phyloP scores from a whole-genome alignment of 257 asterid species.

The Misopates orontium region DNA sequence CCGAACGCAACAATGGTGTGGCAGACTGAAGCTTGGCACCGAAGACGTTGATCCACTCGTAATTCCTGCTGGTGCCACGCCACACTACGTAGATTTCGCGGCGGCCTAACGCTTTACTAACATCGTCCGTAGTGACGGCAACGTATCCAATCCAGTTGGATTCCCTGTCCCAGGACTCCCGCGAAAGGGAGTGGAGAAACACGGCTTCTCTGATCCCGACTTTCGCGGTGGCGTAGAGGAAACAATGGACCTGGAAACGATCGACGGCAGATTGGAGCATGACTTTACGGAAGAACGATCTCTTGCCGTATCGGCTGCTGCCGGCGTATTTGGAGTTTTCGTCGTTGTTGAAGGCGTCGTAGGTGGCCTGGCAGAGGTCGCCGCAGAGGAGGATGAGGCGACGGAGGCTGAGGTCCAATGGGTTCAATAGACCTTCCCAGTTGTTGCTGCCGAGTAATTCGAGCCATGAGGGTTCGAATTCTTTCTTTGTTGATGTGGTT shows the following conservation, averaged over 20 bases:
- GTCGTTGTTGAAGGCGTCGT: constrained; percentile 92
- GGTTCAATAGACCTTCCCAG: constrained; percentile 72
- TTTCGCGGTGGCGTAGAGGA: constrained; percentile 78
- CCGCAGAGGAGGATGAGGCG: constrained; percentile 77
- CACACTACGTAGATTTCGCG: constrained; percentile 73
- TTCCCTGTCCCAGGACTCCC: constrained; percentile 82
- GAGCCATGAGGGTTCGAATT: constrained; percentile 34
- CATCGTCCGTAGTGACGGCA: constrained; percentile 58
- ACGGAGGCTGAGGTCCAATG: constrained; percentile 65
- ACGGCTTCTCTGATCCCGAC: constrained; percentile 46
- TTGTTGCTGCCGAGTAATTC: constrained; percentile 65
- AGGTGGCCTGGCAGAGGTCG: constrained; percentile 84
- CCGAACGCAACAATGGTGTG: constrained; percentile 32
- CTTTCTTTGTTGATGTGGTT: too few species aligned
- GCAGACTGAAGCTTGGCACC: constrained; percentile 56
- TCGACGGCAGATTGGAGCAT: constrained; percentile 50
- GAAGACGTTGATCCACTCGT: constrained; percentile 73
- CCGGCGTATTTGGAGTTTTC: constrained; percentile 75
- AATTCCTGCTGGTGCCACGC: constrained; percentile 71
- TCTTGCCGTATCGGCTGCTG: constrained; percentile 79
- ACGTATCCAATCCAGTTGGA: constrained; percentile 90
- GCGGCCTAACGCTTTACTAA: constrained; percentile 51
- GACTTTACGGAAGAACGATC: constrained; percentile 59
- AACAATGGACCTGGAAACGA: constrained; percentile 49
- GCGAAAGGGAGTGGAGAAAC: constrained; percentile 60